Evolutionary conservation across 73 alveolate genomes (phyloP), one percentile per base, ranked within the genome.

Genomic region (Blepharisma stoltei): DNA sequence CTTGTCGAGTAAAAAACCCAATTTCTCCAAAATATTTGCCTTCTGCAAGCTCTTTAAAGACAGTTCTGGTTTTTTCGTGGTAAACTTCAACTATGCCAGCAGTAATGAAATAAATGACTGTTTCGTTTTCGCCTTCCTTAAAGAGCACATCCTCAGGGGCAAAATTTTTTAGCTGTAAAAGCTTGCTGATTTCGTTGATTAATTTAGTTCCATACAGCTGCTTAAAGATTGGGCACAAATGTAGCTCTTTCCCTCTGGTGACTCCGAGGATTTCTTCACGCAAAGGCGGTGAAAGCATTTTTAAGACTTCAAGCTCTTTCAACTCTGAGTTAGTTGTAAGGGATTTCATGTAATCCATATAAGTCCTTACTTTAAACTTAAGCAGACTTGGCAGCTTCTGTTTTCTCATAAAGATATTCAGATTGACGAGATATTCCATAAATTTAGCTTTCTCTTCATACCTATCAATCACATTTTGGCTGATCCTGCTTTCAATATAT

Each of bases 251-350:
- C 0, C 93, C 94, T 54, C 87, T 81, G 6, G 89, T 65, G 50
- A 87, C 70, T 18, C 83, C 80, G 67, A 84, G 54, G 54, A 92
- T 70, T 65, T 90, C 83, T 23, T 81, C 83, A 48, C 88, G 65
- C 0, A 92, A 78, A 71, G 92, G 89, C 47, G 84, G 81, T 75
- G 81, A 83, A 43, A 92, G 81, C 11, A 67, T 84, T 47, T 86
- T 89, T 0, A 92, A 73, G 48, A 92, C 90, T 38, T 86, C 96
- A 25, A 81, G 86, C 67, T 92, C 90, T 67, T 90, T 94, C 25
- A 83, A 80, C 50, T 90, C 89, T 49, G 79, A 88, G 25, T 79
- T 79, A 44, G 90, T 80, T 84, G 86, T 91, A 38, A 78, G 81
- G 38, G 83, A 49, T 86, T 88, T 71, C 37, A 90, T 78, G 55